Evolutionary conservation across 2,329 filamentous ascomycete species (phyloP).

Genomic region (Plenodomus tracheiphilus): DNA sequence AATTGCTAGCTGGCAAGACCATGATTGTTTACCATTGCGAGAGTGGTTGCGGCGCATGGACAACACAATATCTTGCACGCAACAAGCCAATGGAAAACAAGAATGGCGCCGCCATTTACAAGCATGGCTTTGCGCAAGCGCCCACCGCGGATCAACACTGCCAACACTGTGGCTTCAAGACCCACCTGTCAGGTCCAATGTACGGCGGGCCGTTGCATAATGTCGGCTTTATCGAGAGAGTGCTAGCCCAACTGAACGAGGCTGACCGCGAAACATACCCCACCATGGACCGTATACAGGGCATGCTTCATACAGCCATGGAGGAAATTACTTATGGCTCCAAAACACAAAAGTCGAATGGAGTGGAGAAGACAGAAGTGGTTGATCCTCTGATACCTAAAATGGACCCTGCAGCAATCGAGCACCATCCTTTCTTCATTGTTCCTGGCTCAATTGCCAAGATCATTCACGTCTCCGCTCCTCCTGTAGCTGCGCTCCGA

Average conservation of each 20-base stretch:
- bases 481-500: slow-evolving; percentile 75
- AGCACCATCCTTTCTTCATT: slow-evolving; percentile 85
- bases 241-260: slow-evolving; percentile 72
- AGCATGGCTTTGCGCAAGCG: slow-evolving; percentile 73
- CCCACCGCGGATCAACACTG: slow-evolving; percentile 70
- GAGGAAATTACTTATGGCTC: slow-evolving; percentile 64
- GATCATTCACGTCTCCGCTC: slow-evolving; percentile 76
- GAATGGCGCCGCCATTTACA: slow-evolving; percentile 70
- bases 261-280: slow-evolving; percentile 72
- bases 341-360: slow-evolving; percentile 20
- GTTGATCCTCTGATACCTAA: slow-evolving; percentile 46
- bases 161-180: slow-evolving; percentile 82
- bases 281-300: slow-evolving; percentile 79
- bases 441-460: slow-evolving; percentile 74
- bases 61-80: slow-evolving; percentile 75
- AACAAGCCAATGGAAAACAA: slow-evolving; percentile 70
- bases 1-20: slow-evolving; percentile 85
- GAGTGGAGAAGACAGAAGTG: slow-evolving; percentile 20
- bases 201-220: slow-evolving; percentile 90
- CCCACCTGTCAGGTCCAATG: slow-evolving; percentile 91
- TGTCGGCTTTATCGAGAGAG: slow-evolving; percentile 74
- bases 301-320: slow-evolving; percentile 86
- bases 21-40: slow-evolving; percentile 95
- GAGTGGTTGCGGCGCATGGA: slow-evolving; percentile 87
- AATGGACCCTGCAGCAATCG: slow-evolving; percentile 51